Evolutionary conservation across 495 filamentous ascomycete species (phyloP).

Genomic region (Astrothelium subdiscretum): DNA sequence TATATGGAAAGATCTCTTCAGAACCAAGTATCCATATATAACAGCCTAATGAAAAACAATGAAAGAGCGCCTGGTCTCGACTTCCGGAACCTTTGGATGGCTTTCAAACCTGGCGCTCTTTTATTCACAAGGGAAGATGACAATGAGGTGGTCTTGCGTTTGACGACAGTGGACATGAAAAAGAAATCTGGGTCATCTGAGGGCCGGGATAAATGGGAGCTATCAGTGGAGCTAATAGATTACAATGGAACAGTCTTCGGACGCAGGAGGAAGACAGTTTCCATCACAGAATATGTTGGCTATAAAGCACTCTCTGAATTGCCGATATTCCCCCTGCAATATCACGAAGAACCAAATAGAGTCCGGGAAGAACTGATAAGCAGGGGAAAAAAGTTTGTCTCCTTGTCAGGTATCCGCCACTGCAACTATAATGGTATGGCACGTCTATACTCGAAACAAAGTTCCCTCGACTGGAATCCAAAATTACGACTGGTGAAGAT

Average conservation of each 20-base stretch:
- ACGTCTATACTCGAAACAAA: no score
- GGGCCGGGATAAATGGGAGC: no score
- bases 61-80: background rate
- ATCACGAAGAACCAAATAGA: background rate
- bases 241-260: background rate
- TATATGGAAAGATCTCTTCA: background rate
- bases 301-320: background rate
- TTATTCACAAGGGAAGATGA: background rate
- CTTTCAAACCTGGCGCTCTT: background rate
- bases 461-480: background rate
- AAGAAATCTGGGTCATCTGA: no score
- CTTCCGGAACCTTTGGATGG: background rate
- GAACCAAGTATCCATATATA: background rate
- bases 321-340: constrained; percentile 1
- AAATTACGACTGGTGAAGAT: background rate
- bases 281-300: background rate
- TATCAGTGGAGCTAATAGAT: background rate
- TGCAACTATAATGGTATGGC: background rate
- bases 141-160: no score
- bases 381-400: background rate
- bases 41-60: background rate
- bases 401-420: background rate
- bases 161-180: no score
- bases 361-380: background rate
- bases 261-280: background rate